Base-by-base conservation (phyloP, 1,284 basidiomycete genomes). In the Abortiporus biennis region DNA sequence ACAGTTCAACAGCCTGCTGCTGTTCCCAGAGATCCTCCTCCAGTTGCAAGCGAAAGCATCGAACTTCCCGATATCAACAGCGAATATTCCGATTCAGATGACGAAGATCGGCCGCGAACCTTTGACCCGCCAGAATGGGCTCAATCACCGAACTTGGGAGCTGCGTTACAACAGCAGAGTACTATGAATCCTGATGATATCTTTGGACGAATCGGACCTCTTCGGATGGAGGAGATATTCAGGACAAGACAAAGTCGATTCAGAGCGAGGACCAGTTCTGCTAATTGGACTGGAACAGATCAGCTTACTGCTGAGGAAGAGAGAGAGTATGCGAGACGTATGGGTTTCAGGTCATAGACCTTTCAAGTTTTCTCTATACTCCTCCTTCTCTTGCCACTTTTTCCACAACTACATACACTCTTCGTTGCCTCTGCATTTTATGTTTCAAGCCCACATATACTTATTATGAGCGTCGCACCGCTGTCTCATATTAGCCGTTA, bases 41-140 rank as follows among this genome's bases (percentile, higher is more conserved):
- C 55, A 3, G 61, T 82, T 42, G 61, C 77, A 11, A 86, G 80
- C 53, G 92, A 95, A 66, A 82, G 76, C 50, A 93, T 92, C 51
- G 90, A 92, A 54, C 69, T 97, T 25, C 92, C 93, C 0, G 93
- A 96, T 44, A 92, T 95, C 55, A 85, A 91, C 51, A 92, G 88
- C 63, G 93, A 96, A 55, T 96, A 96, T 62, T 95, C 92, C 2
- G 88, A 96, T 63, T 94, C 92, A 3, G 93, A 92, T 38, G 90
- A 95, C 54, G 90, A 92, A 57, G 78, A 80, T 54, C 78, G 85
- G 17, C 71, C 72, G 36, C 71, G 75, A 45, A 81, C 81, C 23
- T 82, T 80, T 53, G 77, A 86, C 58, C 81, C 75, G 49, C 92
- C 82, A 3, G 72, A 75, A 15, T 97, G 94, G 93, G 89, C 92